Evolutionary conservation across 2,329 filamentous ascomycete species (phyloP), one percentile per base, ranked within the genome.

Genomic region (Fusarium sublunatum): DNA sequence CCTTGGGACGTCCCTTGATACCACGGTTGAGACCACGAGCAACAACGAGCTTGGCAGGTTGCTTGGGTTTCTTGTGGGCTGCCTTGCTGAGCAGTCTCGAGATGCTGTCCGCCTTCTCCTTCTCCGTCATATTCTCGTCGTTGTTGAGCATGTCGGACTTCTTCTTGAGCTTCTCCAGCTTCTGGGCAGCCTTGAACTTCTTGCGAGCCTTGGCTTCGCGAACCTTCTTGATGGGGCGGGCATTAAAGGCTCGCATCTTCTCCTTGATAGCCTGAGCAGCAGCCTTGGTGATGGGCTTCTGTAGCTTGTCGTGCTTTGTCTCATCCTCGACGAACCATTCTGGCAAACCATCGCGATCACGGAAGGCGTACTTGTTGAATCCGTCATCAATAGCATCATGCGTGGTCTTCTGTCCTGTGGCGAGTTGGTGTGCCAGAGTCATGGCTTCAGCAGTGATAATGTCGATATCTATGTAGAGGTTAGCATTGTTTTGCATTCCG

Each of bases 371-470:
- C 76, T 92, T 95, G 82, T 97, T 97, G 84, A 95, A 99, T 36
- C 88, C 89, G 61, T 98, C 94, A 72, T 99, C 96, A 41, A 94
- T 81, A 6, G 97, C 81, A 68, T 97, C 92, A 52, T 90, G 78
- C 41, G 86, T 90, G 1, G 89, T 91, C 76, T 90, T 93, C 74
- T 94, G 85, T 40, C 94, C 94, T 0, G 90, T 92, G 4, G 93
- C 95, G 57, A 99, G 88, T 73, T 92, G 87, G 66, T 98, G 95
- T 1, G 95, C 96, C 13, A 99, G 84, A 1, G 94, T 96, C 95
- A 99, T 99, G 64, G 96, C 95, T 81, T 99, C 95, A 6, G 93
- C 95, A n/a, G 95, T 99, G 73, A 98, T 96, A 72, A 99, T 98
- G 75, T 98, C 93, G 77, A 99, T 96, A 74, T 97, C 93, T 74